Evolutionary conservation across 2,329 filamentous ascomycete species (phyloP), one percentile per base, ranked within the genome.

Genomic region (Capronia americana): DNA sequence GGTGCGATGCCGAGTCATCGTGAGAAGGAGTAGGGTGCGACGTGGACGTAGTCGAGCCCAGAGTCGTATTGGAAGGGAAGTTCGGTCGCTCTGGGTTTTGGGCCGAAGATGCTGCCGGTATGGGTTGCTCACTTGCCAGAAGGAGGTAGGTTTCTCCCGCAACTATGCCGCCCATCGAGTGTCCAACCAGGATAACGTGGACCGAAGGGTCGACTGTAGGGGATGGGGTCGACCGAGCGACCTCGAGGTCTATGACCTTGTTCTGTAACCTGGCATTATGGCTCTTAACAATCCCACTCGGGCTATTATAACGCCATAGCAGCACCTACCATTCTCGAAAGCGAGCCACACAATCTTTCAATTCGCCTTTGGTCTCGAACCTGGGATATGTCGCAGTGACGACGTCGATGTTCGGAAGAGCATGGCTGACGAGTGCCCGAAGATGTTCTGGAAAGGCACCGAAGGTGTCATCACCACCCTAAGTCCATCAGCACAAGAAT

Each of bases 101-200:
- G 73, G 46, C 60, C 44, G 76, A 72, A 10, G 76, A 75, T 26
- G 74, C 68, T 28, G 76, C 69, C 46, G 77, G 75, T 54, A 82
- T 78, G 71, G 85, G 83, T 66, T 87, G 83, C 71, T 92, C 91
- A 66, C 88, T 85, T 51, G 91, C 79, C 59, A 98, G 85, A 48
- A 89, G 85, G 72, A 97, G 86, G 69, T 94, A 84, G 14, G 92
- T 90, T 76, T 98, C 95, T 38, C 93, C 94, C 11, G 92, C 94
- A 55, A 98, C 93, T 73, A 98, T 97, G 73, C 95, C 95, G 72
- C 91, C 91, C 91, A 91, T 97, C 8, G 90, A 93, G 77, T 97
- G 93, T 26, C 93, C 93, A 64, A 96, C 82, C 17, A 97, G 85
- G 55, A 97, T 85, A 30, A 91, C 90, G 74, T 88, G 89, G 23